phyloP scores from a whole-genome alignment of 176 grass and related monocot genomes.

The Ensete ventricosum region DNA sequence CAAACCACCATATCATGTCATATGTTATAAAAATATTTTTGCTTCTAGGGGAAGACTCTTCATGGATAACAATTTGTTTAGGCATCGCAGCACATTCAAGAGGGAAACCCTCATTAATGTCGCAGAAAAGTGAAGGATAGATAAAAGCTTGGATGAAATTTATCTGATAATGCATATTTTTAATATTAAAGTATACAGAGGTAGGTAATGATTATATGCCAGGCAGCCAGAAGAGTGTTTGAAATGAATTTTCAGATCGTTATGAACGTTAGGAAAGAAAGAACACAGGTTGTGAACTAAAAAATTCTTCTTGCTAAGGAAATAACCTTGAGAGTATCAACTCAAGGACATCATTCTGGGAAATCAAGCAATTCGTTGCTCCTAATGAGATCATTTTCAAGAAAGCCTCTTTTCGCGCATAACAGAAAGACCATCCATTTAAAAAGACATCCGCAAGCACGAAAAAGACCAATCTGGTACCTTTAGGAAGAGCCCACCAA shows the following conservation, averaged over 20 bases:
- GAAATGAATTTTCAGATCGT: too few relatives aligned
- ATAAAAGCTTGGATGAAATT: not conserved
- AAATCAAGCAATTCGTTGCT: not conserved
- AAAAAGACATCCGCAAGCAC: not conserved
- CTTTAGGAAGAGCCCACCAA: slow-evolving; percentile 94
- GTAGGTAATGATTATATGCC: too few relatives aligned
- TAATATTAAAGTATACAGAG: not conserved
- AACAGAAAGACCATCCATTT: not conserved
- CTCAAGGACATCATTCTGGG: not conserved
- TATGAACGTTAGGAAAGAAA: too few relatives aligned
- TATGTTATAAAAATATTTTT: not conserved
- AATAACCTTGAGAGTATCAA: not conserved
- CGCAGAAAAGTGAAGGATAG: not conserved
- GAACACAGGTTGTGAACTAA: too few relatives aligned
- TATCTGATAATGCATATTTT: not conserved
- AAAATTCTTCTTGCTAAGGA: not conserved
- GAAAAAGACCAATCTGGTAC: slow-evolving; percentile 5
- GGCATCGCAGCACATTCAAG: not conserved
- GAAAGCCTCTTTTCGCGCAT: not conserved
- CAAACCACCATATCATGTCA: too few relatives aligned
- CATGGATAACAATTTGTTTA: not conserved
- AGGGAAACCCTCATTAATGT: not conserved
- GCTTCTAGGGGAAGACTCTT: not conserved
- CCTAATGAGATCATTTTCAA: too few relatives aligned
- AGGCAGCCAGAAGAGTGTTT: too few relatives aligned